A percentile compares a stretch with the other conserved stretches of the same genome.
phyloP scores from a whole-genome alignment of 1,139 yeast species.

The Saccharomyces hybrid region DNA sequence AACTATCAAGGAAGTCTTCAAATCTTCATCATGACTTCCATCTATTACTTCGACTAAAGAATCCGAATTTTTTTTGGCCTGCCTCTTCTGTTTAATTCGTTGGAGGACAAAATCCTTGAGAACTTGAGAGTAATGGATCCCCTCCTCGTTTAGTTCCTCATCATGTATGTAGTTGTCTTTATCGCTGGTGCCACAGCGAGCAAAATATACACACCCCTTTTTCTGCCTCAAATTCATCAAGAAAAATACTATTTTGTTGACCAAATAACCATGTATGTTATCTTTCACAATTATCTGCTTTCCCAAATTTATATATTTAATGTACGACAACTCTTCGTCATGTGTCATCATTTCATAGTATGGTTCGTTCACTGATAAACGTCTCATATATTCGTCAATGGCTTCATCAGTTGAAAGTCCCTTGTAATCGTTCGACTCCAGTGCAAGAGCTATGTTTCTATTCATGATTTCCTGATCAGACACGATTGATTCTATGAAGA shows the following conservation, averaged over 20 bases:
- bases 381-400: constrained; percentile 48
- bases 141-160: constrained; percentile 59
- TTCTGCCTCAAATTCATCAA: constrained; percentile 77
- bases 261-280: constrained; percentile 77
- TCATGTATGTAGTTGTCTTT: constrained; percentile 41
- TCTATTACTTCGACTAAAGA: constrained; percentile 4
- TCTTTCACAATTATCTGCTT: constrained; percentile 65
- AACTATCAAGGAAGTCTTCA: constrained; percentile 46
- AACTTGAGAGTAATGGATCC: constrained; percentile 43
- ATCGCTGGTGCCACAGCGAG: constrained; percentile 59
- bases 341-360: constrained; percentile 34
- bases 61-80: constrained; percentile 24
- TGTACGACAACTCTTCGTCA: constrained; percentile 12
- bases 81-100: constrained; percentile 27
- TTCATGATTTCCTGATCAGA: constrained; percentile 64
- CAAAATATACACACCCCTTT: constrained; percentile 66
- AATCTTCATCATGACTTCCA: constrained; percentile 28
- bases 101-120: constrained; percentile 39
- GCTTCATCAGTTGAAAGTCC: constrained; percentile 65
- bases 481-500: constrained; percentile 82
- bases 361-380: constrained; percentile 45
- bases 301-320: constrained; percentile 63
- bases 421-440: constrained; percentile 78
- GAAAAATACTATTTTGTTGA: constrained; percentile 82
- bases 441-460: constrained; percentile 78